Evolutionary conservation across 306 rosid genomes (phyloP).

Genomic region (Prunus kanzakura): DNA sequence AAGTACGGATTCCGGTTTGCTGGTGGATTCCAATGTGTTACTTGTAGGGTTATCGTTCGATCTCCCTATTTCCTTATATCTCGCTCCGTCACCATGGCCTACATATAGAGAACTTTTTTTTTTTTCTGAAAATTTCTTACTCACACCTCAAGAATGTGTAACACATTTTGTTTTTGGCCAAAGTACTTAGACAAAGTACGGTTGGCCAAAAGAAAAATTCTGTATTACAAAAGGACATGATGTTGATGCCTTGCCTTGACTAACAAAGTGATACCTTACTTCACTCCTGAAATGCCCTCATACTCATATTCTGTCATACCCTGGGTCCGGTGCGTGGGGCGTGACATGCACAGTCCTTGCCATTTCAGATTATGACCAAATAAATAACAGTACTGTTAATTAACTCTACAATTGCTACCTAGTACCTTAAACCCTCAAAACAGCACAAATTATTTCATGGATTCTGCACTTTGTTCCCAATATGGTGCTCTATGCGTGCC

Average conservation of each 20-base stretch:
- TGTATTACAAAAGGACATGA: not conserved
- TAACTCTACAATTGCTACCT: not conserved
- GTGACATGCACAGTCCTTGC: not conserved
- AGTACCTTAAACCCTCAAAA: not conserved
- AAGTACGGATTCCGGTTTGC: too few relatives aligned
- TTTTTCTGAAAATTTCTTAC: too few relatives aligned
- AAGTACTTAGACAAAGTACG: not conserved
- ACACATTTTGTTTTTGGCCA: too few relatives aligned
- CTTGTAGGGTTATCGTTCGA: too few relatives aligned
- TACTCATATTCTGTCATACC: not conserved
- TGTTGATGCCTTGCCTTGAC: not conserved
- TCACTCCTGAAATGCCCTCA: not conserved
- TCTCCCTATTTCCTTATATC: too few relatives aligned
- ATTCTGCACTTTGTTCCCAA: slow-evolving; percentile 7
- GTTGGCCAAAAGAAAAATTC: not conserved
- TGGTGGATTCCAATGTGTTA: too few relatives aligned
- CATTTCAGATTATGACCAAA: not conserved
- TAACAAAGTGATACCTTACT: slow-evolving; percentile 3
- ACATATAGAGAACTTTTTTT: too few relatives aligned
- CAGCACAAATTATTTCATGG: slow-evolving; percentile 6
- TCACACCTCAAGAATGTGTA: not conserved
- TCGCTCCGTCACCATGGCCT: too few relatives aligned
- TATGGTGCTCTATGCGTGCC: not conserved
- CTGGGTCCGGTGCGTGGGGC: too few relatives aligned
- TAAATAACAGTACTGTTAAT: not conserved